Conservation (phyloP, 2,329 filamentous ascomycete genomes). For the Aureobasidium lini region DNA sequence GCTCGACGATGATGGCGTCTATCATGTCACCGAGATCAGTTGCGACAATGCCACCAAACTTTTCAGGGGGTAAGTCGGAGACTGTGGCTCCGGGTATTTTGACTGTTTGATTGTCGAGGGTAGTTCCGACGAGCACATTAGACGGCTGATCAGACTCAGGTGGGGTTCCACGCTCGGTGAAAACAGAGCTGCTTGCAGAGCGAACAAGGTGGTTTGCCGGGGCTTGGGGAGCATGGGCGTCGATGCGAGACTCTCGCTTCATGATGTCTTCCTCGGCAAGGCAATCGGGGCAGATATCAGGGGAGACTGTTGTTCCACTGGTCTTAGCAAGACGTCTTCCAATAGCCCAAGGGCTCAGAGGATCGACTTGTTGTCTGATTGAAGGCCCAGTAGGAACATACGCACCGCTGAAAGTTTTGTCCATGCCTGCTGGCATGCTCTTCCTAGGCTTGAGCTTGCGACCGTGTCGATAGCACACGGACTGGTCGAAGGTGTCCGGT, state of each 20-base stretch:
- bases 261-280: conserved; percentile 24
- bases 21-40: conserved; percentile 32
- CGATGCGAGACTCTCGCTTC: conserved; percentile 17
- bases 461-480: conserved; percentile 26
- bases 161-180: conserved; percentile 13
- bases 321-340: conserved; percentile 17
- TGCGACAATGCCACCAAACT: conserved; percentile 21
- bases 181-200: conserved; percentile 13
- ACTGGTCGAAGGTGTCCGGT: not conserved
- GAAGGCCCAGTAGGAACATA: conserved; percentile 23
- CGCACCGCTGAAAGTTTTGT: conserved; percentile 23
- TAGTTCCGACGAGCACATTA: conserved; percentile 15
- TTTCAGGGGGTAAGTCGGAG: conserved; percentile 12
- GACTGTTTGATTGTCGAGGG: conserved; percentile 14
- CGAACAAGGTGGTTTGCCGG: not conserved
- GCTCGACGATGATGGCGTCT: conserved; percentile 35
- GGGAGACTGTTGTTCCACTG: conserved; percentile 18
- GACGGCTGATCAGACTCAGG: conserved; percentile 3
- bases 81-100: conserved; percentile 15
- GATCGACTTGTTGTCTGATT: conserved; percentile 22
- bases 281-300: conserved; percentile 25
- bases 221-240: not conserved
- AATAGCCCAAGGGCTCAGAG: conserved; percentile 25
- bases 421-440: conserved; percentile 22
- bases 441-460: conserved; percentile 18